These are phyloP conservation scores for Brettanomyces custersianus DNA, from an alignment of 805 yeast species.

Conservation along the genomic window DNA sequence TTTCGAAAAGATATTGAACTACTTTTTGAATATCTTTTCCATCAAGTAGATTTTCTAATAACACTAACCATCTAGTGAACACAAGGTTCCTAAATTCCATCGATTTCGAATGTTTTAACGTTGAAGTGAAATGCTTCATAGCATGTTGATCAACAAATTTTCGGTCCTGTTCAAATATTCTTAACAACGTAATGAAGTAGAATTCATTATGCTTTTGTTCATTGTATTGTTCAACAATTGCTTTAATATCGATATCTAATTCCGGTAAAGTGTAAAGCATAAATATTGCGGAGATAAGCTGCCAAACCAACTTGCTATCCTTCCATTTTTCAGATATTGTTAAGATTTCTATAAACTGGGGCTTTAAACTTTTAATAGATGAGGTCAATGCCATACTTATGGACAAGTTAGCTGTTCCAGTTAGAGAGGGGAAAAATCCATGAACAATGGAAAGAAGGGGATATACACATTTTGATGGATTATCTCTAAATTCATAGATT, in stretches of 20 bases:
- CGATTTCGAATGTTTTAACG: constrained; percentile 7
- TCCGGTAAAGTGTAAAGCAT: constrained; percentile 35
- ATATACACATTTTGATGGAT: constrained; percentile 8
- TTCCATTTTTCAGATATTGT: constrained; percentile 7
- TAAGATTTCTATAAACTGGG: constrained; percentile 16
- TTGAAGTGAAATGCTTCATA: no score
- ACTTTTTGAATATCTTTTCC: constrained; percentile 21
- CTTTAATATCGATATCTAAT: constrained; percentile 3
- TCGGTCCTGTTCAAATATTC: constrained; percentile 31
- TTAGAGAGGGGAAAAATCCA: constrained; percentile 30
- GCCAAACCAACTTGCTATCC: constrained; percentile 30
- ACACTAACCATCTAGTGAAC: constrained; percentile 48
- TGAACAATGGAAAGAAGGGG: constrained; percentile 24
- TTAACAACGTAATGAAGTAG: constrained; percentile 26
- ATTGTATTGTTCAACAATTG: constrained; percentile 1
- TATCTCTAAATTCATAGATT: constrained; percentile 6
- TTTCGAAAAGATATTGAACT: constrained; percentile 21
- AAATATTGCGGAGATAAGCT: constrained; percentile 35
- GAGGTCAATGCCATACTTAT: constrained; percentile 13
- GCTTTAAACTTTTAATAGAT: constrained; percentile 10
- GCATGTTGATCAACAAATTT: no score
- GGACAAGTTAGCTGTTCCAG: constrained; percentile 23
- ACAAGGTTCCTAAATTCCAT: constrained; percentile 14
- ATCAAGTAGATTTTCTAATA: constrained; percentile 30
- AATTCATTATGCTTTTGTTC: constrained; percentile 5